phyloP scores from a whole-genome alignment of 305 asterid species.

The Fraxinus xanthoxyloides region DNA sequence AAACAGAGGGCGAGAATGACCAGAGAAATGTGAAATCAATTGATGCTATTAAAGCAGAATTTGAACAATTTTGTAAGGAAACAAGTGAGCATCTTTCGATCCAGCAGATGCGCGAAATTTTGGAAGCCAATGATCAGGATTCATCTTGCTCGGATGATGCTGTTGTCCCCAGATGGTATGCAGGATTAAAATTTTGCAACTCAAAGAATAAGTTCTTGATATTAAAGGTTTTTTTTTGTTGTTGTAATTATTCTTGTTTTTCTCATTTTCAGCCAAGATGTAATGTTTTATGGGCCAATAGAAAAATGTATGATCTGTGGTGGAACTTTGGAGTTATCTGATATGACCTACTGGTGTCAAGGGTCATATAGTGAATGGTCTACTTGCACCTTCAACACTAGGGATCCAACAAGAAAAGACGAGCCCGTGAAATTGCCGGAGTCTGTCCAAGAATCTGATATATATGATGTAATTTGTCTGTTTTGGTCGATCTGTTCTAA shows the following conservation, averaged over 20 bases:
- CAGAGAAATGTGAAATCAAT: slow-evolving; percentile 30
- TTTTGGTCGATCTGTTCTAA: neutral
- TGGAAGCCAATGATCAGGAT: slow-evolving; percentile 64
- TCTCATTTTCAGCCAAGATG: slow-evolving; percentile 61
- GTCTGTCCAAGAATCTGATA: slow-evolving; percentile 42
- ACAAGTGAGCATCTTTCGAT: slow-evolving; percentile 62
- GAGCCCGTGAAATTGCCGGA: slow-evolving; percentile 60
- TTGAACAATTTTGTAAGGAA: slow-evolving; percentile 57
- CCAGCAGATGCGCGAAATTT: slow-evolving; percentile 71
- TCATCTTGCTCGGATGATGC: slow-evolving; percentile 55
- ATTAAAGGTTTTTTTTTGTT: too few relatives aligned
- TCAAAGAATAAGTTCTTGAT: neutral
- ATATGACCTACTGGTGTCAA: slow-evolving; percentile 38
- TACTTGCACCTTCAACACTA: slow-evolving; percentile 49
- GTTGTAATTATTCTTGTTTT: neutral
- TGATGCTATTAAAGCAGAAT: slow-evolving; percentile 46
- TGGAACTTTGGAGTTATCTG: slow-evolving; percentile 34
- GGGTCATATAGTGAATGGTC: slow-evolving; percentile 79
- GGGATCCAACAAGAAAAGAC: slow-evolving; percentile 58
- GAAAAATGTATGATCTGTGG: slow-evolving; percentile 60
- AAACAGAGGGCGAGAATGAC: slow-evolving; percentile 24
- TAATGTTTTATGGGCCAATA: slow-evolving; percentile 64
- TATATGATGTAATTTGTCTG: slow-evolving; percentile 39
- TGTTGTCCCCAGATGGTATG: slow-evolving; percentile 81
- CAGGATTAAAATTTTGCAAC: neutral